A percentile compares a stretch with the other conserved stretches of the same genome.
These are phyloP conservation scores for Citrus sinensis DNA, from an alignment of 345 rosid species.

Conservation along the genomic window DVS_A1.0 CM039164.1:9889501-9890000, in stretches of 20 bases:
- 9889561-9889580: not conserved
- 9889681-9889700: not conserved
- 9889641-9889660: not conserved
- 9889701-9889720: not conserved
- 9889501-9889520: too few species aligned
- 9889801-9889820: not conserved
- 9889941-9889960: not conserved
- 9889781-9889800: not conserved
- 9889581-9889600: not conserved
- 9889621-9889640: not conserved
- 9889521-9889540: too few species aligned
- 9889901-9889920: not conserved
- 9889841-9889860: not conserved
- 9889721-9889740: not conserved
- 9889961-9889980: not conserved
- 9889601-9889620: too few species aligned
- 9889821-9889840: not conserved
- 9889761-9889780: not conserved
- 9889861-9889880: not conserved
- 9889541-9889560: too few species aligned
- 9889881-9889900: not conserved
- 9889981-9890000: not conserved
- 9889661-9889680: not conserved
- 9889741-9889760: not conserved
- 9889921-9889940: not conserved